phyloP scores from a whole-genome alignment of 495 filamentous ascomycete species.

The Xylaria cubensis region DNA sequence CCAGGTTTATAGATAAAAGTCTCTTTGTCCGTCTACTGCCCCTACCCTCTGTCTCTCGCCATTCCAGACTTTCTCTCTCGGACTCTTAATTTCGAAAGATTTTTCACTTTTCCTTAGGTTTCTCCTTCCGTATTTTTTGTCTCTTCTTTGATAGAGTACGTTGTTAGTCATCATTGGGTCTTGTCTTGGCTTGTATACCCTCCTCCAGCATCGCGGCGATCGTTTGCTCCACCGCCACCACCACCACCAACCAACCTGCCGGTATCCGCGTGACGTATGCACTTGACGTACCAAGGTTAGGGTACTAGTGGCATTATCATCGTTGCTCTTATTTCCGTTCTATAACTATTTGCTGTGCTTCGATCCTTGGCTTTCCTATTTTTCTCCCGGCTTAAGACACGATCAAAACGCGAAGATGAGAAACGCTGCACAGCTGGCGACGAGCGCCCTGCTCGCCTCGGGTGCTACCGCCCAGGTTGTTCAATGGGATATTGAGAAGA shows the following conservation, averaged over 20 bases:
- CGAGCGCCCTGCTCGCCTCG: constrained; percentile 43
- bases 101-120: background rate
- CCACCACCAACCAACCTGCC: background rate
- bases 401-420: constrained; percentile 32
- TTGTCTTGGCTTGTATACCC: constrained; percentile 12
- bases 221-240: constrained; percentile 6
- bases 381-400: background rate
- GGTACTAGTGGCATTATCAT: background rate
- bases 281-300: background rate
- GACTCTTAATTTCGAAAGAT: background rate
- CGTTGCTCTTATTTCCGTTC: background rate
- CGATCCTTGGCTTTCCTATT: background rate
- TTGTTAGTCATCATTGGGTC: background rate
- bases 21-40: background rate
- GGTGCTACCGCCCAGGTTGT: constrained; percentile 47
- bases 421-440: constrained; percentile 31
- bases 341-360: background rate
- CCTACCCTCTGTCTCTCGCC: constrained; percentile 1
- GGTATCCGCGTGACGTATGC: background rate
- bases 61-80: background rate
- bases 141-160: background rate
- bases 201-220: constrained; percentile 8
- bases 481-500: constrained; percentile 51
- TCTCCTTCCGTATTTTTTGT: background rate
- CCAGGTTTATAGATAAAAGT: background rate